Evolutionary conservation across 495 filamentous ascomycete species (phyloP).

Genomic region (Saxophila tyrrhenica): DNA sequence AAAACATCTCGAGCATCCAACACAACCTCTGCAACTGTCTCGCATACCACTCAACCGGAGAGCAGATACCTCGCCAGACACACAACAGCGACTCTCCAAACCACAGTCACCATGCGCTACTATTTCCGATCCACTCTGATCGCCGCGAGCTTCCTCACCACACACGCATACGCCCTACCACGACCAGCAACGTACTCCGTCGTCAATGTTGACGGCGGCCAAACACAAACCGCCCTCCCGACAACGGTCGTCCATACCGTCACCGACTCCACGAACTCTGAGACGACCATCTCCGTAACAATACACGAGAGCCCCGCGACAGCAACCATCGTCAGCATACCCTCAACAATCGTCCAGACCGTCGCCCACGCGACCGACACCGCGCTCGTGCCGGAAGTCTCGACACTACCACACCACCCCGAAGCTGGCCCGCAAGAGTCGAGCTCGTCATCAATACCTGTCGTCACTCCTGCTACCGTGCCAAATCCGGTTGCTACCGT

Average conservation of each 20-base stretch:
- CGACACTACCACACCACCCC: background rate
- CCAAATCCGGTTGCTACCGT: background rate
- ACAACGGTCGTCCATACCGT: conserved; percentile 13
- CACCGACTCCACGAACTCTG: background rate
- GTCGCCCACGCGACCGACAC: background rate
- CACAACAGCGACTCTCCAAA: background rate
- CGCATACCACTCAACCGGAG: background rate
- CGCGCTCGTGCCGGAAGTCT: background rate
- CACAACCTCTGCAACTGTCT: background rate
- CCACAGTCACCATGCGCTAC: background rate
- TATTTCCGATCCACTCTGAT: background rate
- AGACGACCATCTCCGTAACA: conserved; percentile 15
- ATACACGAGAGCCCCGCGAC: conserved; percentile 1
- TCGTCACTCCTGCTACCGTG: background rate
- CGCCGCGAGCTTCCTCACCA: conserved; percentile 2
- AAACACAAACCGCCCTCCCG: background rate
- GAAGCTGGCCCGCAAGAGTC: background rate
- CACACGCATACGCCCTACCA: conserved; percentile 14
- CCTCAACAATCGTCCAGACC: background rate
- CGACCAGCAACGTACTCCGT: conserved; percentile 18
- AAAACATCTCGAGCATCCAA: background rate
- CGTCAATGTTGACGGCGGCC: conserved; percentile 19
- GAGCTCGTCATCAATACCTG: background rate
- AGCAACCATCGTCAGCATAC: background rate
- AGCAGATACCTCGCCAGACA: background rate